These are phyloP conservation scores for Hypsizygus marmoreus DNA, from an alignment of 768 basidiomycete genomes.

Conservation along the genomic window DNA sequence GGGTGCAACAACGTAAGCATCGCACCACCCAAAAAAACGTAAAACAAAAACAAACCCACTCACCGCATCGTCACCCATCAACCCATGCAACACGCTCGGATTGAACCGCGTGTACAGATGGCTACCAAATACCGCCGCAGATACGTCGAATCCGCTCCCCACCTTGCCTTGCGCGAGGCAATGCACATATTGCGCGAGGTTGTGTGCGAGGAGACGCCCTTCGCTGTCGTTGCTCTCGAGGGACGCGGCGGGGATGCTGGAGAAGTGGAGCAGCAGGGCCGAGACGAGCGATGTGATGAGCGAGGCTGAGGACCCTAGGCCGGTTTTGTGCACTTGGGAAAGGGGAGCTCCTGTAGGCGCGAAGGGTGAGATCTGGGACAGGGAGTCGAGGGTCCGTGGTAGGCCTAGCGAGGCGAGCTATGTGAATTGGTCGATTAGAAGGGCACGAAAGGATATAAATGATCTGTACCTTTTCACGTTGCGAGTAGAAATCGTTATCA, in stretches of 20 bases:
- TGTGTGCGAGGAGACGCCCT: slow-evolving; percentile 75
- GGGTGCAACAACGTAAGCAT: too few species aligned
- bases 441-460: background rate
- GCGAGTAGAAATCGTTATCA: slow-evolving; percentile 98
- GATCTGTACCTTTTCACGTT: slow-evolving; percentile 71
- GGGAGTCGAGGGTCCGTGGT: slow-evolving; percentile 62
- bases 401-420: slow-evolving; percentile 68
- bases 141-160: slow-evolving; percentile 96
- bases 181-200: slow-evolving; percentile 92
- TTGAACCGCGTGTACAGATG: slow-evolving; percentile 90
- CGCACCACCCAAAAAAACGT: background rate
- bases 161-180: slow-evolving; percentile 98
- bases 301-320: slow-evolving; percentile 95
- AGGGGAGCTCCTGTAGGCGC: slow-evolving; percentile 66
- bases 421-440: slow-evolving; percentile 1
- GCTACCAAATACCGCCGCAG: slow-evolving; percentile 91
- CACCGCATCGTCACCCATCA: slow-evolving; percentile 62
- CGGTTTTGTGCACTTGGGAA: slow-evolving; percentile 93
- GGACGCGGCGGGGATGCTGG: slow-evolving; percentile 54
- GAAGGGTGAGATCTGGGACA: slow-evolving; percentile 77
- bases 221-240: slow-evolving; percentile 45
- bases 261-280: slow-evolving; percentile 77
- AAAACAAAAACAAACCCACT: slow-evolving; percentile 18
- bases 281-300: slow-evolving; percentile 94
- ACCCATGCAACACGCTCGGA: slow-evolving; percentile 62